Evolutionary conservation across 2,329 filamentous ascomycete species (phyloP).

Genomic region (Onygenales sp.): DNA sequence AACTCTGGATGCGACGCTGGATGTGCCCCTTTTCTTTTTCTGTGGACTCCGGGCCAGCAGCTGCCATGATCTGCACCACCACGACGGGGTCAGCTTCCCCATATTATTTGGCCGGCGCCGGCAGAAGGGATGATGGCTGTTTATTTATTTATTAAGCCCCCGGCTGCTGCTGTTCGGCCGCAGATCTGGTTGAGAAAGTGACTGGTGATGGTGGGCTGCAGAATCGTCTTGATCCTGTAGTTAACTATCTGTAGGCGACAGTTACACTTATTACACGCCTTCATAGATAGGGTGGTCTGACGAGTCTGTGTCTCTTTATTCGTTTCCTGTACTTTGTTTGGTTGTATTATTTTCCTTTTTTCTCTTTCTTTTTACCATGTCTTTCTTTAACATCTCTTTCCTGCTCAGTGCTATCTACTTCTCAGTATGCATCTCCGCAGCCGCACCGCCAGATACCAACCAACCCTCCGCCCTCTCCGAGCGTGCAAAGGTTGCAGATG

Average conservation of each 20-base stretch:
- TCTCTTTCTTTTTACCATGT: not conserved
- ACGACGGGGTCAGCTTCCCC: not conserved
- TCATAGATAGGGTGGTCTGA: no score
- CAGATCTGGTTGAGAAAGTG: no score
- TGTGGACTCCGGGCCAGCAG: no score
- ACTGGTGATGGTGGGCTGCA: no score
- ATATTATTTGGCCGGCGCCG: not conserved
- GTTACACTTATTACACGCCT: no score
- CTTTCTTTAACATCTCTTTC: not conserved
- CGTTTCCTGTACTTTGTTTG: constrained; percentile 7
- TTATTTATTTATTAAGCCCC: not conserved
- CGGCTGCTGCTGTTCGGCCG: not conserved
- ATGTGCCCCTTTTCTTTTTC: no score
- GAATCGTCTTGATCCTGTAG: no score
- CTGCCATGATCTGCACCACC: no score
- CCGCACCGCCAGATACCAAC: not conserved
- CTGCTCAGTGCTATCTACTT: not conserved
- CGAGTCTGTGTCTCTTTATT: constrained; percentile 6
- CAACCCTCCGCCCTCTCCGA: not conserved
- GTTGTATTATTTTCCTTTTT: not conserved
- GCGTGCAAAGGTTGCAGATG: constrained; percentile 1
- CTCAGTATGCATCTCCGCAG: not conserved
- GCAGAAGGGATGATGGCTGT: constrained; percentile 3
- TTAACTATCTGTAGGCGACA: no score
- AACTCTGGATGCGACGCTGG: no score